Conservation (phyloP, 1,139 yeast genomes). For the Magnusiomyces tetraspermus region DNA sequence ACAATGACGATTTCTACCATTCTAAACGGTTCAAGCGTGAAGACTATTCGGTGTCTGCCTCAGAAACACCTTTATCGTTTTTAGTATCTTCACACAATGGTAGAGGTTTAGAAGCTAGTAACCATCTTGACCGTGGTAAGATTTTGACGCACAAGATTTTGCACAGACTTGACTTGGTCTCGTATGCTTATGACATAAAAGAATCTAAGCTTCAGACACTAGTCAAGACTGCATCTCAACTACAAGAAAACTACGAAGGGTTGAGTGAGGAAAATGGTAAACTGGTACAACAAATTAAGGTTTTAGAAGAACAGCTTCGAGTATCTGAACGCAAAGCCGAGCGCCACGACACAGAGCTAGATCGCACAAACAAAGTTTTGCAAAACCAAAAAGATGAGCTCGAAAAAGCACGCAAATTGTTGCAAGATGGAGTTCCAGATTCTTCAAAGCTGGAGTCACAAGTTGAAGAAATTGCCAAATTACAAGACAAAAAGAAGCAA, state of each 20-base stretch:
- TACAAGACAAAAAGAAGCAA: conserved; percentile 35
- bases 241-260: conserved; percentile 34
- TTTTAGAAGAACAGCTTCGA: conserved; percentile 21
- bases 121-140: conserved; percentile 41
- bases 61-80: conserved; percentile 12
- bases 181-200: conserved; percentile 18
- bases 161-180: conserved; percentile 28
- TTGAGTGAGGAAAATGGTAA: conserved; percentile 36
- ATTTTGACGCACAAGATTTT: conserved; percentile 44
- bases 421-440: conserved; percentile 1
- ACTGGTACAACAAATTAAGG: conserved; percentile 25
- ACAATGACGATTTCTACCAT: conserved; percentile 41
- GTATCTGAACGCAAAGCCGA: conserved; percentile 26
- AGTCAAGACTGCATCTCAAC: conserved; percentile 26
- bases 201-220: conserved; percentile 30
- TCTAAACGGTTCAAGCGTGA: conserved; percentile 59
- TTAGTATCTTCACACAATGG: conserved; percentile 9
- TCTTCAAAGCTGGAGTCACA: conserved; percentile 11
- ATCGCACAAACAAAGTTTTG: conserved; percentile 8
- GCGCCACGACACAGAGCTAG: conserved; percentile 17
- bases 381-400: conserved; percentile 12
- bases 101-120: conserved; percentile 1
- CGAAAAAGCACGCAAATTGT: conserved; percentile 4
- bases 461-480: conserved; percentile 34
- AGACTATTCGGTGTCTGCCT: conserved; percentile 16